Evolutionary conservation across 306 rosid species (phyloP).

Genomic region (Prunus persica): DNA sequence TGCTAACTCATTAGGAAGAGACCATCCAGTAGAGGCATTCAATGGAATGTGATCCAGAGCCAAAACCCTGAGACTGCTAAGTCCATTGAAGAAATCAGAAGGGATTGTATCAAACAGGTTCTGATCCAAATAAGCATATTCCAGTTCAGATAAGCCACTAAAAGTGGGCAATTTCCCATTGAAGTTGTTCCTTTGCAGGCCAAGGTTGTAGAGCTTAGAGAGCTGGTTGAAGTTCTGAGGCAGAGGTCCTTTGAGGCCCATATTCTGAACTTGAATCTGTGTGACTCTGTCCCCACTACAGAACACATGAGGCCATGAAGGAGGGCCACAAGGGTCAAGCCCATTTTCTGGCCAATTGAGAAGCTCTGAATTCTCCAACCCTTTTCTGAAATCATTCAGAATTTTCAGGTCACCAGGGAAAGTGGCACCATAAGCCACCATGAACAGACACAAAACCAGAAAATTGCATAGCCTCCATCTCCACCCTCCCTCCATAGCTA

Average conservation of each 20-base stretch:
- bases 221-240: constrained; percentile 74
- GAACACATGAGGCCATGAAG: constrained; percentile 66
- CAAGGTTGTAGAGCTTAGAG: constrained; percentile 63
- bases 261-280: constrained; percentile 73
- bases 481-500: constrained; percentile 33
- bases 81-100: constrained; percentile 58
- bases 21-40: constrained; percentile 65
- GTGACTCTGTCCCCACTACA: constrained; percentile 59
- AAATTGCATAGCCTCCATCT: constrained; percentile 26
- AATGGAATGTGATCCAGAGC: constrained; percentile 66
- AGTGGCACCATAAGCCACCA: constrained; percentile 44
- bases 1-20: constrained; percentile 55
- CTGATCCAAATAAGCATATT: constrained; percentile 67
- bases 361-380: constrained; percentile 67
- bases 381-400: constrained; percentile 61
- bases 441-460: constrained; percentile 30
- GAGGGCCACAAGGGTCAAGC: constrained; percentile 74
- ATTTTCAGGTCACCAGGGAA: constrained; percentile 61
- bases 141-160: constrained; percentile 68
- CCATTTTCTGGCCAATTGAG: constrained; percentile 68
- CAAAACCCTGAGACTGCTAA: constrained; percentile 47
- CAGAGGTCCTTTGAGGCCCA: constrained; percentile 62
- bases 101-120: constrained; percentile 76
- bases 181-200: constrained; percentile 71
- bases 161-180: constrained; percentile 61